These are phyloP conservation scores for thale cress (Arabidopsis thaliana) DNA, from an alignment of 345 rosid species.

Conservation along the genomic window DNA sequence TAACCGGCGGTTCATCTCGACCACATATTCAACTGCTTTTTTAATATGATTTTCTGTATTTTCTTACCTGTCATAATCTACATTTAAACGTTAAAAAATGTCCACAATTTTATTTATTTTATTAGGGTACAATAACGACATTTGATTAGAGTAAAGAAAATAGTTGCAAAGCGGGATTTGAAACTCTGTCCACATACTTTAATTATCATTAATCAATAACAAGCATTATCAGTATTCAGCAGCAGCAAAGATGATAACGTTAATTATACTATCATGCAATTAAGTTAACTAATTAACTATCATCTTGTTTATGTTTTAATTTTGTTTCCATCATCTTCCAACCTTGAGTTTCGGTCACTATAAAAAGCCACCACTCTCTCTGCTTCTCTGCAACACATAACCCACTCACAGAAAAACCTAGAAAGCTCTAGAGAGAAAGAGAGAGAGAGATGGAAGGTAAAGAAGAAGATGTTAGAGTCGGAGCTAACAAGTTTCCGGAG, in stretches of 20 bases:
- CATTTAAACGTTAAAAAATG: neutral
- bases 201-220: conserved; percentile 37
- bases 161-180: conserved; percentile 22
- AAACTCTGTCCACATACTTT: conserved; percentile 44
- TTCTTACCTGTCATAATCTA: neutral
- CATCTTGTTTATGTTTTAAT: neutral
- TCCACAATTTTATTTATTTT: neutral
- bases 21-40: conserved; percentile 38
- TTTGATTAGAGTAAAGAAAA: neutral
- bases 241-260: conserved; percentile 40
- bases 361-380: conserved; percentile 35
- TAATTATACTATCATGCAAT: conserved; percentile 25
- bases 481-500: conserved; percentile 59
- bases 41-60: neutral
- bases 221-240: conserved; percentile 18
- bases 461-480: conserved; percentile 57
- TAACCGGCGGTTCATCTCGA: conserved; percentile 40
- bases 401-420: conserved; percentile 41
- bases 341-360: conserved; percentile 15
- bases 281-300: conserved; percentile 6
- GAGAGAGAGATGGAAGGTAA: conserved; percentile 52
- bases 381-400: conserved; percentile 30
- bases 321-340: conserved; percentile 29
- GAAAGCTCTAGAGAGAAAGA: conserved; percentile 25
- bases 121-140: neutral